Base-by-base conservation (phyloP, 768 basidiomycete genomes). In the Phallus indusiatus region DNA sequence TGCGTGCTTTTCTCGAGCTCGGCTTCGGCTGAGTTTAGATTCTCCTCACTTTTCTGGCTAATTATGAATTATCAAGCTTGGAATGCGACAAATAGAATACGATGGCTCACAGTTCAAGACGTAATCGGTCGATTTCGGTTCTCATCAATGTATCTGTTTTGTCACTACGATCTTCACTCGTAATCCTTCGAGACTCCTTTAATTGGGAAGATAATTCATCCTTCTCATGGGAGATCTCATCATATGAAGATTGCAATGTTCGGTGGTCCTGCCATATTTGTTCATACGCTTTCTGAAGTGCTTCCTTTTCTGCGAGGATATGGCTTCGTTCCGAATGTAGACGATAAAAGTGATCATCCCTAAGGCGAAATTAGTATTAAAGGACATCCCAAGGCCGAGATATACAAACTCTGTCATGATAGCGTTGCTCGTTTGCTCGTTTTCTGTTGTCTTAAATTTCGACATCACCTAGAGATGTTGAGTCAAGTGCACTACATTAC, bases 11-110 rank as follows among this genome's bases (percentile, higher is more conserved):
- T 91, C 64, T 94, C 92, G 2, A 95, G 76, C 61, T 91, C 90
- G 0, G 82, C 77, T 68, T 96, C 93, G 1, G 88, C 78, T 68
- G 87, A 78, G 17, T 84, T 86, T 17, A 97, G 78, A 67, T 89
- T 89, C 61, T 97, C 94, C 73, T 96, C 94, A 67, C 90, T 93
- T 78, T 90, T 95, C 74, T 90, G 88, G 64, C 93, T 94, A 72
- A 63, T 63, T 68, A 66, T 62, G 63, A 47, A 63, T 56, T 54
- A 69, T 73, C 48, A 42, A 42, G 2, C 42, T 56, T 61, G 68
- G 62, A 64, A 35, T 28, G 47, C 42, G 55, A 56, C 28, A 9
- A 0, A 34, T 0, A 8, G 21, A 48, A 18, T 54, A 61, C 47
- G 20, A 20, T 18, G 28, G 80, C 93, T 79, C 74, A 96, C 94